Conservation (phyloP, 2,329 filamentous ascomycete species). For the Colletotrichum horii region DNA sequence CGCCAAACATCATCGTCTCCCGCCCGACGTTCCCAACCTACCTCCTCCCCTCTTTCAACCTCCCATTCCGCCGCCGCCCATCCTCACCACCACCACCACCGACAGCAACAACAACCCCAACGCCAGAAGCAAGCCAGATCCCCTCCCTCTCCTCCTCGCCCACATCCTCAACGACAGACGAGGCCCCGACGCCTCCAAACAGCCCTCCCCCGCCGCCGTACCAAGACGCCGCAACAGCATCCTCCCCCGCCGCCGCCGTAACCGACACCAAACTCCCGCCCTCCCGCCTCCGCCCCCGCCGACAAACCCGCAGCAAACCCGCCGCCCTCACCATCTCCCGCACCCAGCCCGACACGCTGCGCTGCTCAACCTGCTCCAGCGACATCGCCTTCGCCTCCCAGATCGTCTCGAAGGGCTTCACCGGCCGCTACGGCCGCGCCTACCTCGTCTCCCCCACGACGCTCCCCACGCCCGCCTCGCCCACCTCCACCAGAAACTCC, state of each 20-base stretch:
- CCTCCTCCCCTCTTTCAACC: constrained; percentile 55
- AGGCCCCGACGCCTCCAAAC: constrained; percentile 24
- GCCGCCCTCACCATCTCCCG: constrained; percentile 41
- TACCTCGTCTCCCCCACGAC: constrained; percentile 58
- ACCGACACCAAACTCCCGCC: neutral
- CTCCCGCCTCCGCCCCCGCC: neutral
- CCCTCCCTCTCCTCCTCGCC: constrained; percentile 42
- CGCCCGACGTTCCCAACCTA: constrained; percentile 55
- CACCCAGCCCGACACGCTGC: constrained; percentile 58
- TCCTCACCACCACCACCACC: constrained; percentile 27
- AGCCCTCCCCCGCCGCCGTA: constrained; percentile 28
- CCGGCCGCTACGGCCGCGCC: constrained; percentile 68
- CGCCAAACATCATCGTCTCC: constrained; percentile 40
- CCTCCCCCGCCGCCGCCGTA: neutral
- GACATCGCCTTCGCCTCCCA: constrained; percentile 67
- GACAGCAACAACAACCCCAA: neutral
- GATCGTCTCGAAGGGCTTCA: constrained; percentile 71
- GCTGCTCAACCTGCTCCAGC: constrained; percentile 62
- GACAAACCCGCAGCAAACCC: neutral
- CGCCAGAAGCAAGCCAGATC: constrained; percentile 26
- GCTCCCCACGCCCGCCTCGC: constrained; percentile 20
- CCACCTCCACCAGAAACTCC: constrained; percentile 13
- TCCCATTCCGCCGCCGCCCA: constrained; percentile 50
- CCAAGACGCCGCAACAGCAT: constrained; percentile 9
- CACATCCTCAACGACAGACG: constrained; percentile 36